phyloP scores from a whole-genome alignment of 495 filamentous ascomycete species.

The Xylona heveae region DNA sequence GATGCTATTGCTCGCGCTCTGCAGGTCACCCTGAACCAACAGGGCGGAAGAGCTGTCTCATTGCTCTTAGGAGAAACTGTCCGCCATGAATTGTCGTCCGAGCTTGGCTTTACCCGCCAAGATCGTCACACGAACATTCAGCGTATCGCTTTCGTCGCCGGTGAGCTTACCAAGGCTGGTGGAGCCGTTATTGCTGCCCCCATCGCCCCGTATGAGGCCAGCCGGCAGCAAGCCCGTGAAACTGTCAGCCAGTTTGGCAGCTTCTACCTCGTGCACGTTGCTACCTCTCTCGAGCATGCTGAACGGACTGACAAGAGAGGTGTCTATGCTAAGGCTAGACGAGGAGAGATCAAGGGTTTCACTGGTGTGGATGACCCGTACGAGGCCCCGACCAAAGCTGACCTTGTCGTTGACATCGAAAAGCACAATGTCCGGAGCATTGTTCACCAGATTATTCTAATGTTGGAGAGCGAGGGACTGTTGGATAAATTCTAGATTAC shows the following conservation, averaged over 20 bases:
- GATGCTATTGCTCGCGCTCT: slow-evolving; percentile 88
- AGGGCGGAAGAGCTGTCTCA: slow-evolving; percentile 84
- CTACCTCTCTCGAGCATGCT: slow-evolving; percentile 74
- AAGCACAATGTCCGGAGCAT: slow-evolving; percentile 76
- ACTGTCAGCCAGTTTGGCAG: slow-evolving; percentile 68
- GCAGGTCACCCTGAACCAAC: slow-evolving; percentile 95
- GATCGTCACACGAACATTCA: slow-evolving; percentile 92
- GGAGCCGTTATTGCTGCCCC: slow-evolving; percentile 92
- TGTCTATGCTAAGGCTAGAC: slow-evolving; percentile 66
- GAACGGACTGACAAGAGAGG: slow-evolving; percentile 91
- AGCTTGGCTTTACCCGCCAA: slow-evolving; percentile 83
- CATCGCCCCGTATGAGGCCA: slow-evolving; percentile 81
- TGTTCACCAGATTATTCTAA: slow-evolving; percentile 88
- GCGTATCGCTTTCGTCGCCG: slow-evolving; percentile 89
- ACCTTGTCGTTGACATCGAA: slow-evolving; percentile 67
- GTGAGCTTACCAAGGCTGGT: slow-evolving; percentile 79
- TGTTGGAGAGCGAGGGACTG: slow-evolving; percentile 79
- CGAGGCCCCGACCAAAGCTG: slow-evolving; percentile 60
- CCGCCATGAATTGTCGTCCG: slow-evolving; percentile 75
- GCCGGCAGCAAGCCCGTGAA: slow-evolving; percentile 55
- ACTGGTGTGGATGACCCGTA: slow-evolving; percentile 98
- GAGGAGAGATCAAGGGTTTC: slow-evolving; percentile 92
- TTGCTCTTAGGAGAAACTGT: slow-evolving; percentile 90
- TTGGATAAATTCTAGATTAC: slow-evolving; percentile 36
- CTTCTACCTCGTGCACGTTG: slow-evolving; percentile 91